Evolutionary conservation across 257 asterid species (phyloP).

Genomic region (Anisodus acutangulus): DNA sequence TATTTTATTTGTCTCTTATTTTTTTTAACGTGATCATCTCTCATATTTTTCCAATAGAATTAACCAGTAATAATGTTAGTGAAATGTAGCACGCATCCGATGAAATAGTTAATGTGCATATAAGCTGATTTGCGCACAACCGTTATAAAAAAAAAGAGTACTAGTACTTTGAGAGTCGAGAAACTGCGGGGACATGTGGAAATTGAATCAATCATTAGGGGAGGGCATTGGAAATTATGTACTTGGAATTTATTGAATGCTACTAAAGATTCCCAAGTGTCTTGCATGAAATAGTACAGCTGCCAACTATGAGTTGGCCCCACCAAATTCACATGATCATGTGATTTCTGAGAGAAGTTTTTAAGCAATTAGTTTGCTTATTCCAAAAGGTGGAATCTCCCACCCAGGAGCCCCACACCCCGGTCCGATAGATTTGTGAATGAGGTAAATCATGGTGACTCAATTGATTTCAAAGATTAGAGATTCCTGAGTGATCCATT

Average conservation of each 20-base stretch:
- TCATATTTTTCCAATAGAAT: too few species aligned
- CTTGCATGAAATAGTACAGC: constrained; percentile 28
- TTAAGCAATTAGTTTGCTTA: constrained; percentile 32
- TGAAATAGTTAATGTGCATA: neutral
- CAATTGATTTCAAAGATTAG: too few species aligned
- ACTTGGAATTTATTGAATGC: constrained; percentile 25
- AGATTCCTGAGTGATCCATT: too few species aligned
- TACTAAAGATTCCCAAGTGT: constrained; percentile 32
- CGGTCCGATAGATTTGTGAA: too few species aligned
- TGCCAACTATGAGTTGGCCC: constrained; percentile 40
- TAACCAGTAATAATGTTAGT: too few species aligned
- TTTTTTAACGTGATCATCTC: too few species aligned
- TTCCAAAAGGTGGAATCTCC: too few species aligned
- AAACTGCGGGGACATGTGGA: constrained; percentile 26
- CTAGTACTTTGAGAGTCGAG: neutral
- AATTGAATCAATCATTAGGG: constrained; percentile 39
- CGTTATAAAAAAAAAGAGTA: neutral
- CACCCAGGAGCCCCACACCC: too few species aligned
- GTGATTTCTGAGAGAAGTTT: constrained; percentile 34
- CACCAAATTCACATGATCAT: constrained; percentile 33
- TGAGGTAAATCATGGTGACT: too few species aligned
- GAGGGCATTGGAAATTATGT: neutral
- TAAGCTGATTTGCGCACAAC: neutral
- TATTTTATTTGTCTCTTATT: too few species aligned
- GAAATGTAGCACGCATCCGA: too few species aligned